Percentiles rank a stretch among this genome's conserved stretches.
These are phyloP conservation scores for Yamadazyma spencermartinsiae DNA, from an alignment of 1,139 yeast genomes.

Conservation along the genomic window DNA sequence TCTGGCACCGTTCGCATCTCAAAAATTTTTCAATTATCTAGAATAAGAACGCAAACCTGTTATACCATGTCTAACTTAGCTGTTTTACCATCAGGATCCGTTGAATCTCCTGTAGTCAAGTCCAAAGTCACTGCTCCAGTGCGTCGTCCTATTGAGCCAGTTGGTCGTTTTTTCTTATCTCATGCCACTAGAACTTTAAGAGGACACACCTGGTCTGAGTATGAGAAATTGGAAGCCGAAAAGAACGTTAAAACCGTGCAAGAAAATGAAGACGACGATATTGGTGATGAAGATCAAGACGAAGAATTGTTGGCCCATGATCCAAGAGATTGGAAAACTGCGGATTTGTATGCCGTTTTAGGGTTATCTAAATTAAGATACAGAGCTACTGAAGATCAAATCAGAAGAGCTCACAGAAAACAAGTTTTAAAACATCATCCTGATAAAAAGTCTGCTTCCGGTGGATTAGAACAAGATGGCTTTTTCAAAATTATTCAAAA, in stretches of 20 bases:
- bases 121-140: constrained; percentile 63
- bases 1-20: constrained; percentile 3
- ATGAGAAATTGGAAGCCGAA: constrained; percentile 90
- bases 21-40: constrained; percentile 2
- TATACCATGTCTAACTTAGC: constrained; percentile 38
- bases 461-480: constrained; percentile 91
- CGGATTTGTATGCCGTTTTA: constrained; percentile 93
- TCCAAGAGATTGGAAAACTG: constrained; percentile 97
- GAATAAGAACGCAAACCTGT: background rate
- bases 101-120: constrained; percentile 52
- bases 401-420: constrained; percentile 95
- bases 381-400: constrained; percentile 89
- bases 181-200: constrained; percentile 95
- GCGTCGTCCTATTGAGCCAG: constrained; percentile 93
- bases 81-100: constrained; percentile 41
- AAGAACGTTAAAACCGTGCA: constrained; percentile 77
- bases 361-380: constrained; percentile 90
- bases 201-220: constrained; percentile 99
- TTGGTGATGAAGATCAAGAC: constrained; percentile 75
- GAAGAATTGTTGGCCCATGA: constrained; percentile 84
- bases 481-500: constrained; percentile 97
- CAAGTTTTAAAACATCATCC: constrained; percentile 98
- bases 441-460: constrained; percentile 88
- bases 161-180: constrained; percentile 92
- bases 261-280: constrained; percentile 67